These are phyloP conservation scores for Venturia oleaginea DNA, from an alignment of 2,329 filamentous ascomycete species.

Conservation along the genomic window DNA sequence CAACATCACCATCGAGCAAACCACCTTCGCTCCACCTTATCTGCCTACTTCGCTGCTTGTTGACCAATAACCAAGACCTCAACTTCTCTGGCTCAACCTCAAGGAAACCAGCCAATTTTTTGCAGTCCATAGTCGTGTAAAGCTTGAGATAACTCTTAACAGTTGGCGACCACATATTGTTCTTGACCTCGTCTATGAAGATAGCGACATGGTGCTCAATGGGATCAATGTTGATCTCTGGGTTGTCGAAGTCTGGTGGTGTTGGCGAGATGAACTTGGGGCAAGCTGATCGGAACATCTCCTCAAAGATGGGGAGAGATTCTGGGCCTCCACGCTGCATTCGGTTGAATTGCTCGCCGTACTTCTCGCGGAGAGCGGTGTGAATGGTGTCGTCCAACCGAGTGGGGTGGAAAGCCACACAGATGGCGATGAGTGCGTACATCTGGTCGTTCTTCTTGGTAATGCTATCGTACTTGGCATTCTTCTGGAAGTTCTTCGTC, in stretches of 20 bases:
- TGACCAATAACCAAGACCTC: slow-evolving; percentile 86
- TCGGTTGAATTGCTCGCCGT: slow-evolving; percentile 94
- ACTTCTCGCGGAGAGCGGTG: slow-evolving; percentile 96
- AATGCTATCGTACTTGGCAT: slow-evolving; percentile 94
- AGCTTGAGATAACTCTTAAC: slow-evolving; percentile 98
- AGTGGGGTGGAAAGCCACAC: slow-evolving; percentile 94
- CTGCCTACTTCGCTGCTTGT: slow-evolving; percentile 98
- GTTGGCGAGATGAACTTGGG: slow-evolving; percentile 99
- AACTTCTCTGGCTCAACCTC: slow-evolving; percentile 96
- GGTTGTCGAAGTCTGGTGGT: slow-evolving; percentile 95
- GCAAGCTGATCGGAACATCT: slow-evolving; percentile 95
- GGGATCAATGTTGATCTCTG: slow-evolving; percentile 89
- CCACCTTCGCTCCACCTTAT: slow-evolving; percentile 87
- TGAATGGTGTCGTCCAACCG: slow-evolving; percentile 98
- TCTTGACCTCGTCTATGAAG: slow-evolving; percentile 99
- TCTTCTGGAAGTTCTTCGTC: slow-evolving; percentile 99
- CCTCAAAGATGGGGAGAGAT: slow-evolving; percentile 91
- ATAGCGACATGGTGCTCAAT: slow-evolving; percentile 94
- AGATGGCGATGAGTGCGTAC: slow-evolving; percentile 98
- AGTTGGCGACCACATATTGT: slow-evolving; percentile 95
- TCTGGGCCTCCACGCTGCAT: slow-evolving; percentile 95
- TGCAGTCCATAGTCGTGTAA: slow-evolving; percentile 98
- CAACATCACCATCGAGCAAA: slow-evolving; percentile 81
- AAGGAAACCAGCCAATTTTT: slow-evolving; percentile 95
- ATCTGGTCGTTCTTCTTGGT: slow-evolving; percentile 99